Evolutionary conservation across 75 land plant species (phyloP), one percentile per base, ranked within the genome.

Genomic region (Azolla pinnata): DNA sequence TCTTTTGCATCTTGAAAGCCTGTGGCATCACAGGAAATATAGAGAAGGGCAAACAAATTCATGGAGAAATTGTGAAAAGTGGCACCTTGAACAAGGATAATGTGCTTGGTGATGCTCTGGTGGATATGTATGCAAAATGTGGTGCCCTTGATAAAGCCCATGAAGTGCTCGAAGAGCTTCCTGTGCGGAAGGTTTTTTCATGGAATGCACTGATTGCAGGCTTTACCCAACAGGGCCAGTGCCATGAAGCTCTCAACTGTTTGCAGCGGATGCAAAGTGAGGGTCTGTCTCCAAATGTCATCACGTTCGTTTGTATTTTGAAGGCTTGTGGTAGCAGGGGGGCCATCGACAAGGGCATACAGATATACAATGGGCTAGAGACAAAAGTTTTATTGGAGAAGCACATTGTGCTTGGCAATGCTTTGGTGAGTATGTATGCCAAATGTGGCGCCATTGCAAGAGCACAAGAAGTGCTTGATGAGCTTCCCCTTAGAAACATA

Each of bases 1-100:
- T 75, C 30, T 31, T 78, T 31, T 76, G 81, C 1, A 70, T 78
- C 20, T 71, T 85, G 71, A 74, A 78, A 28, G 82, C 87, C 17
- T 83, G 87, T 30, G 69, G 83, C 61, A 61, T 76, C 60, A 58
- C 70, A 10, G 80, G 82, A 3, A 35, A 74, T 29, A 75, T 79
- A 28, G 78, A 71, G 33, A 69, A 80, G 56, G 87, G 87, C 19
- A 54, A 73, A 31, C 16, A 46, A 26, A 65, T 80, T 28, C 69
- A 67, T 24, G 50, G 30, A 17, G 35, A 60, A 29, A 35, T 51
- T 4, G 24, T 21, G 26, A 60, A 44, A 28, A 60, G 34, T 26
- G 54, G 69, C 2, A 40, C 28, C 26, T 33, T 63, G 56, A 29
- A 17, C 33, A 24, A 28, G 29, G 42, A 29, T 21, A 35, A 34